Evolutionary conservation across 2,329 filamentous ascomycete genomes (phyloP).

Genomic region (Cercospora sojina): DNA sequence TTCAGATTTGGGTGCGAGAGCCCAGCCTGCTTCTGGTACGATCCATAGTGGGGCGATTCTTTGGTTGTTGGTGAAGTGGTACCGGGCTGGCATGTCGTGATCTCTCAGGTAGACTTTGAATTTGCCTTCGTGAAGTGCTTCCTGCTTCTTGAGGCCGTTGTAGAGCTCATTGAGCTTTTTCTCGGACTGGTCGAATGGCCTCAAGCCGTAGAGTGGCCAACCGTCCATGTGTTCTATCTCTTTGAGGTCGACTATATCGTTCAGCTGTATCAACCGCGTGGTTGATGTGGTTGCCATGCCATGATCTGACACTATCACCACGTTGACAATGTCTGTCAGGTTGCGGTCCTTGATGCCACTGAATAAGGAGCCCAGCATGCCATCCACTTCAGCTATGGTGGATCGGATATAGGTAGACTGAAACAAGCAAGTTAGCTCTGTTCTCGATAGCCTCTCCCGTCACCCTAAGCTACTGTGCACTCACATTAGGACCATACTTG

Average conservation of each 20-base stretch:
- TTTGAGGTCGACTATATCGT: slow-evolving; percentile 76
- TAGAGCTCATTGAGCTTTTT: slow-evolving; percentile 62
- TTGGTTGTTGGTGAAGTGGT: slow-evolving; percentile 83
- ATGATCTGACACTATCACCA: slow-evolving; percentile 95
- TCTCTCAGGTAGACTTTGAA: slow-evolving; percentile 87
- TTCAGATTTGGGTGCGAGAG: slow-evolving; percentile 76
- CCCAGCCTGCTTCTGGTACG: slow-evolving; percentile 88
- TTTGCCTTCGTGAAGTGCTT: slow-evolving; percentile 62
- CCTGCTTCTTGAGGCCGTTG: slow-evolving; percentile 55
- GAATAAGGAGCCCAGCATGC: slow-evolving; percentile 76
- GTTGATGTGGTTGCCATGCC: slow-evolving; percentile 94
- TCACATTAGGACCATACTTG: slow-evolving; percentile 74
- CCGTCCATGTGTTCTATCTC: slow-evolving; percentile 84
- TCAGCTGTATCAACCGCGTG: slow-evolving; percentile 78
- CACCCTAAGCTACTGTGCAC: background rate
- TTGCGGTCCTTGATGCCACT: slow-evolving; percentile 75
- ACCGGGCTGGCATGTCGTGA: slow-evolving; percentile 84
- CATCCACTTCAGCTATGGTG: slow-evolving; percentile 77
- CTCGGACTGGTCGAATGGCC: slow-evolving; percentile 69
- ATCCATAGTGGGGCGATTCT: slow-evolving; percentile 96
- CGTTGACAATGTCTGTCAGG: slow-evolving; percentile 83
- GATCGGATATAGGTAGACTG: slow-evolving; percentile 76
- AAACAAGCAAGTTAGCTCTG: background rate
- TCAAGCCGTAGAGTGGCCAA: slow-evolving; percentile 88
- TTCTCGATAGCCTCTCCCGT: background rate